These are phyloP conservation scores for Leptosphaerulina australis DNA, from an alignment of 2,329 filamentous ascomycete genomes.

Conservation along the genomic window DNA sequence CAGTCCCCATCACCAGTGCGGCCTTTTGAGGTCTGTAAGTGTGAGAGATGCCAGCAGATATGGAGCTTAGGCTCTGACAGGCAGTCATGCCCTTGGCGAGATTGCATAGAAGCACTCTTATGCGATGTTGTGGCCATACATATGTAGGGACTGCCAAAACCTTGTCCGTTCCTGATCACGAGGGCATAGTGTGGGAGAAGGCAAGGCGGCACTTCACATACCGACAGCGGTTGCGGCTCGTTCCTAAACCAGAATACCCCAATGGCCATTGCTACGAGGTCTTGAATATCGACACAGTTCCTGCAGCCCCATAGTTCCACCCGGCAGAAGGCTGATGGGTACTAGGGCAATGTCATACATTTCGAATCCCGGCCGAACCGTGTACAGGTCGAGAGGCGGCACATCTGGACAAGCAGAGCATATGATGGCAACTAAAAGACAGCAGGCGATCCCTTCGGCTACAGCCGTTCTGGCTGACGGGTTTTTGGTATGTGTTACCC, in stretches of 20 bases:
- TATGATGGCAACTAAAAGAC: slow-evolving; percentile 1
- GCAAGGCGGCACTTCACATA: not conserved
- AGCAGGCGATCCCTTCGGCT: slow-evolving; percentile 2
- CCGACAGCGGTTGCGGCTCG: not conserved
- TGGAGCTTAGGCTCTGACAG: slow-evolving; percentile 31
- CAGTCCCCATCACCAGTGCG: slow-evolving; percentile 33
- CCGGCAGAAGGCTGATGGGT: not conserved
- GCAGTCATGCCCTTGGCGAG: slow-evolving; percentile 34
- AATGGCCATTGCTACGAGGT: not conserved
- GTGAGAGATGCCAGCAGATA: slow-evolving; percentile 40
- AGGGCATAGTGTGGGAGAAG: slow-evolving; percentile 1
- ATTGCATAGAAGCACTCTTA: slow-evolving; percentile 30
- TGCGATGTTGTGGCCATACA: slow-evolving; percentile 22
- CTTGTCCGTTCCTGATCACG: slow-evolving; percentile 14
- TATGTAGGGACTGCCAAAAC: slow-evolving; percentile 23
- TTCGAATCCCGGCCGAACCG: not conserved
- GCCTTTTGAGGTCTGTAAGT: slow-evolving; percentile 31
- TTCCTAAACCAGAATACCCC: not conserved
- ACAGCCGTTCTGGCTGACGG: slow-evolving; percentile 7
- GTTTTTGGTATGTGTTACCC: slow-evolving; percentile 20
- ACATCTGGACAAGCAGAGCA: not conserved
- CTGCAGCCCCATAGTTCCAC: not conserved
- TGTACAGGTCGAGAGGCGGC: not conserved
- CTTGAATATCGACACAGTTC: not conserved
- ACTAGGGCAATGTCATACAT: not conserved